Percentiles rank a stretch among this genome's conserved stretches.
Conservation (phyloP, 2,329 filamentous ascomycete genomes). For the Pseudogymnoascus sp. region DNA sequence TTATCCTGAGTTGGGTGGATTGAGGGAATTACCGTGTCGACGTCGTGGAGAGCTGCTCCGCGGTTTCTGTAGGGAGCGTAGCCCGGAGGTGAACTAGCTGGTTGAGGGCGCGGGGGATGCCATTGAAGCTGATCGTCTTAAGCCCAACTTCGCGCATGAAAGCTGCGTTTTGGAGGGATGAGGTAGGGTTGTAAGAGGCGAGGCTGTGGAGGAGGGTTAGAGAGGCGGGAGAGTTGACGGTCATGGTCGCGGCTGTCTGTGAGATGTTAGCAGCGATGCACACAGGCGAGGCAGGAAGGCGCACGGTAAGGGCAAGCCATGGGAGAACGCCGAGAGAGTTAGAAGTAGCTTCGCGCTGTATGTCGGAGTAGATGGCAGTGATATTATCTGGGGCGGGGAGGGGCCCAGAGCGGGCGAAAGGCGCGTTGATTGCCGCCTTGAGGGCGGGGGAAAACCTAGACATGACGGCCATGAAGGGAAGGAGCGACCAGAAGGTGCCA, state of each 20-base stretch:
- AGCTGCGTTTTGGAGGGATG: slow-evolving; percentile 52
- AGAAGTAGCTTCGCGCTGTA: slow-evolving; percentile 56
- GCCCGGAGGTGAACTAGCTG: slow-evolving; percentile 63
- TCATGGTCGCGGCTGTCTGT: slow-evolving; percentile 75
- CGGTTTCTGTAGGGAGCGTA: slow-evolving; percentile 50
- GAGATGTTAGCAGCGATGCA: slow-evolving; percentile 15
- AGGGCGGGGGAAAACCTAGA: slow-evolving; percentile 66
- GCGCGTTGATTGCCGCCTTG: slow-evolving; percentile 68
- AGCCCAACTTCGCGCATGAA: slow-evolving; percentile 69
- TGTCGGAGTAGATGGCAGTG: slow-evolving; percentile 55
- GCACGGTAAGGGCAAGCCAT: slow-evolving; percentile 62
- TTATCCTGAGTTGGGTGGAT: not conserved
- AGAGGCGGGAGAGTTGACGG: slow-evolving; percentile 77
- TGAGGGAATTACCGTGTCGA: slow-evolving; percentile 40
- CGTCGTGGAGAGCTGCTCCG: slow-evolving; percentile 43
- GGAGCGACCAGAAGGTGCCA: not conserved
- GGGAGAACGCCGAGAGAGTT: slow-evolving; percentile 57
- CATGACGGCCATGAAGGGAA: slow-evolving; percentile 41
- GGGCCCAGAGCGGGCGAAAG: slow-evolving; percentile 59
- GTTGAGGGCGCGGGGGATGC: slow-evolving; percentile 53
- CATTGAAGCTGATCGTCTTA: slow-evolving; percentile 75
- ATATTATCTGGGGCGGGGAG: slow-evolving; percentile 59
- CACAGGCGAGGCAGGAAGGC: slow-evolving; percentile 18
- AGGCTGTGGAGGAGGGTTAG: slow-evolving; percentile 48
- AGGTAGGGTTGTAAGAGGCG: slow-evolving; percentile 20